Conservation (phyloP, 441 rosid species). For the Gossypium gossypioides region DNA sequence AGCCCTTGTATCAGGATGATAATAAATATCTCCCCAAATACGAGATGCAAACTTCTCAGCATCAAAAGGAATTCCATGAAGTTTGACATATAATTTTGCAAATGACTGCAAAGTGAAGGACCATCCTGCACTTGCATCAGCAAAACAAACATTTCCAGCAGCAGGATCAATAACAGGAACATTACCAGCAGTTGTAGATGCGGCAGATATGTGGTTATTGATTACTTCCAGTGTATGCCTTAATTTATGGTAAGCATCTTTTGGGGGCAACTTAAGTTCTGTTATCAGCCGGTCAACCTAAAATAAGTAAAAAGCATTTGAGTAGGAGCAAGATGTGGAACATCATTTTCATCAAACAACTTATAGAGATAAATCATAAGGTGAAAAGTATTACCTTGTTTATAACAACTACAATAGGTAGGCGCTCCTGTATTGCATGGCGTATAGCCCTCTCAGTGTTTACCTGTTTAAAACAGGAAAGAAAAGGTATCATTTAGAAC, state of each 20-base stretch:
- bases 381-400: conserved; percentile 49
- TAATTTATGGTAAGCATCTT: conserved; percentile 90
- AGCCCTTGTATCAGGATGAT: conserved; percentile 56
- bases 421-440: conserved; percentile 83
- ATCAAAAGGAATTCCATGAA: conserved; percentile 85
- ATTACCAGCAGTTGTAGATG: conserved; percentile 78
- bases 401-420: conserved; percentile 87
- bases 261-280: conserved; percentile 89
- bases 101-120: conserved; percentile 93
- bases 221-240: conserved; percentile 91
- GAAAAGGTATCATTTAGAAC: conserved; percentile 6
- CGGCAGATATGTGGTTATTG: conserved; percentile 78
- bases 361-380: not conserved
- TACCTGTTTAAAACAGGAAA: conserved; percentile 35
- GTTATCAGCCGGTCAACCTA: conserved; percentile 93
- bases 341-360: not conserved
- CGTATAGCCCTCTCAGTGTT: conserved; percentile 97
- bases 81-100: conserved; percentile 79
- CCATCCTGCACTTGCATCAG: conserved; percentile 95
- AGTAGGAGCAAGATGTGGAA: not conserved
- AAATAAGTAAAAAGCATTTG: conserved; percentile 4
- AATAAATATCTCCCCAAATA: conserved; percentile 90
- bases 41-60: conserved; percentile 77
- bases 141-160: conserved; percentile 91
- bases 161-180: conserved; percentile 74